A percentile compares a stretch with the other conserved stretches of the same genome.
These are phyloP conservation scores for Lactarius akahatsu DNA, from an alignment of 768 basidiomycete species.

Conservation along the genomic window DNA sequence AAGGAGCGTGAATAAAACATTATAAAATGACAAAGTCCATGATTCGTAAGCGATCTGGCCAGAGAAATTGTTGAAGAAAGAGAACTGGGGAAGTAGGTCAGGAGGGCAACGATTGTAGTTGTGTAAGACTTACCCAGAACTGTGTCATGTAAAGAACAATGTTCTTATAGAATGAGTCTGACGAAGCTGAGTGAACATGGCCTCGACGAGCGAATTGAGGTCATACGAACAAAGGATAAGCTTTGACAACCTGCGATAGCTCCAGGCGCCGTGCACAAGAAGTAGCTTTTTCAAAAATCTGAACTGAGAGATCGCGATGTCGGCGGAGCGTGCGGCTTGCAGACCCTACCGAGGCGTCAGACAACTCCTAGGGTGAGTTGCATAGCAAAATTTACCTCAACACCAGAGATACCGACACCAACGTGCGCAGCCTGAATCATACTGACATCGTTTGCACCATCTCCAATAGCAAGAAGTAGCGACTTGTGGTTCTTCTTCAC, in stretches of 20 bases:
- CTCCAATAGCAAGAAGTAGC: conserved; percentile 94
- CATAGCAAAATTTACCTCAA: conserved; percentile 58
- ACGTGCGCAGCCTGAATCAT: conserved; percentile 99
- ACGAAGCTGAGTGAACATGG: conserved; percentile 12
- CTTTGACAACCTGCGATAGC: conserved; percentile 92
- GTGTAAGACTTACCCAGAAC: conserved; percentile 73
- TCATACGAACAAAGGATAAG: conserved; percentile 82
- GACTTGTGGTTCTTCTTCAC: conserved; percentile 95
- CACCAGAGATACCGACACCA: conserved; percentile 95
- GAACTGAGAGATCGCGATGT: conserved; percentile 98
- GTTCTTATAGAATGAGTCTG: conserved; percentile 99
- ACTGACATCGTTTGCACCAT: conserved; percentile 97
- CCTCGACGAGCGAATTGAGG: not conserved
- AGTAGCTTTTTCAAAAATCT: conserved; percentile 91
- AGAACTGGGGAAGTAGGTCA: conserved; percentile 60
- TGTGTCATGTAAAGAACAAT: conserved; percentile 98
- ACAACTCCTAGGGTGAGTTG: not conserved
- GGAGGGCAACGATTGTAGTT: conserved; percentile 23
- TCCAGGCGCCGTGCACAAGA: conserved; percentile 98
- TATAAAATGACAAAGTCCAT: conserved; percentile 97
- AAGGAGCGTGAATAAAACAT: conserved; percentile 92
- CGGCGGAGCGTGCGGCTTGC: conserved; percentile 97
- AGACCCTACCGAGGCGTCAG: conserved; percentile 58
- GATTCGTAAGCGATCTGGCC: conserved; percentile 98
- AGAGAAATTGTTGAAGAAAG: conserved; percentile 99